These are phyloP conservation scores for Pseudogymnoascus sp. DNA, from an alignment of 2,329 filamentous ascomycete species.

Conservation along the genomic window DNA sequence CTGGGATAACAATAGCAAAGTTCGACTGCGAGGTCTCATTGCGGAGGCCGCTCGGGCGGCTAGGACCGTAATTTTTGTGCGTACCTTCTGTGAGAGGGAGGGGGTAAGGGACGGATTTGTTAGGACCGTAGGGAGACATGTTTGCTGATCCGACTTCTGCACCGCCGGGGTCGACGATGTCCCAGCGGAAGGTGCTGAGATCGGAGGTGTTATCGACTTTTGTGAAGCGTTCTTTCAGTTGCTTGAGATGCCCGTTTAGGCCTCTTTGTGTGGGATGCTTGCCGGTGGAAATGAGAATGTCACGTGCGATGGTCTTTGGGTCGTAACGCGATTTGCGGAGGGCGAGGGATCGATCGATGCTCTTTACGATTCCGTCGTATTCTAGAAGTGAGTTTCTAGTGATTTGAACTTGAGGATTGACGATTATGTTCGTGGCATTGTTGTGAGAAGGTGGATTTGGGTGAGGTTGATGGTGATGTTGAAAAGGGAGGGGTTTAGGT, in stretches of 20 bases:
- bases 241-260: conserved; percentile 49
- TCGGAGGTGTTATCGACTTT: conserved; percentile 11
- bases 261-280: conserved; percentile 49
- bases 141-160: not conserved
- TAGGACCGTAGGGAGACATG: not conserved
- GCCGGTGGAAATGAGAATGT: conserved; percentile 52
- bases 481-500: not conserved
- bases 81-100: not conserved
- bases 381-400: conserved; percentile 6
- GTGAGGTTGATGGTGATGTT: not conserved
- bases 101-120: not conserved
- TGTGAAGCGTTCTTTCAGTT: conserved; percentile 2
- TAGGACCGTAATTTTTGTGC: not conserved
- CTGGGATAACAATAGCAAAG: not conserved
- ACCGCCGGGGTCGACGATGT: conserved; percentile 9
- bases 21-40: not conserved
- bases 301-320: conserved; percentile 51
- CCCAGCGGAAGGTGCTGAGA: conserved; percentile 13
- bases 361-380: conserved; percentile 10
- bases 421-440: not conserved
- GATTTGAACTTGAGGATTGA: not conserved
- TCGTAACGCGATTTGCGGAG: conserved; percentile 44
- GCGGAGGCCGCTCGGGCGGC: not conserved
- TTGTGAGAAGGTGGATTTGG: not conserved
- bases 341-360: conserved; percentile 3